Base-by-base conservation (phyloP, 2,329 filamentous ascomycete genomes). In the Talaromyces sp. region DNA sequence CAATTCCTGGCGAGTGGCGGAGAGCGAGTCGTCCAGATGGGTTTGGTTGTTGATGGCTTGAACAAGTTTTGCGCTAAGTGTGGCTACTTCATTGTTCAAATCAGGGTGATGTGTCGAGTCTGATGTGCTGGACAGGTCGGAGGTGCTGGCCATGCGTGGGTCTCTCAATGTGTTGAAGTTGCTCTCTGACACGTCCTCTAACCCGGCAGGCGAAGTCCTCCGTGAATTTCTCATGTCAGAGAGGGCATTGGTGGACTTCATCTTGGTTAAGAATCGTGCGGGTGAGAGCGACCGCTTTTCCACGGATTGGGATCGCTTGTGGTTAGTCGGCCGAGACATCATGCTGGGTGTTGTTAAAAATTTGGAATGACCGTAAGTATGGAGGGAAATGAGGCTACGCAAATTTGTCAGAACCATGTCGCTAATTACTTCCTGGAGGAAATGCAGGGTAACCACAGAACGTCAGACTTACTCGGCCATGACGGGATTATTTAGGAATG, bases 11-110 rank as follows among this genome's bases (percentile, higher is more conserved):
- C 92, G 87, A 16, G 92, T 90, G 57, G 87, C 87, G 56, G 91
- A 89, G 18, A 99, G 82, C 10, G 87, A 90, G 75, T 99, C 95
- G 75, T 98, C 95, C 52, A 99, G 84, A 27, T 85, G 88, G 7
- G 93, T 97, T 76, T 97, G 93, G 75, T 96, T 90, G 73, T 99
- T 99, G 77, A 99, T 97, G 52, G 95, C 94, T 72, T 95, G 94
- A 69, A 99, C 94, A 65, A 99, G 87, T 76, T 99, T 99, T 56
- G 92, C 94, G 77, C 92, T 98, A 34, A 99, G 82, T 6, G 91
- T 87, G 7, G 94, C 91, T 31, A 99, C 91, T 76, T 98, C 95
- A 66, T 82, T 82, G 72, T 84, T 88, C 51, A 89, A 72, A 68
- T 89, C 86, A 23, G 84, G 85, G 67, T 87, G 83, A 65, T 77